These are phyloP conservation scores for Vigna reflexopilosa DNA, from an alignment of 306 rosid species.

Conservation along the genomic window DNA sequence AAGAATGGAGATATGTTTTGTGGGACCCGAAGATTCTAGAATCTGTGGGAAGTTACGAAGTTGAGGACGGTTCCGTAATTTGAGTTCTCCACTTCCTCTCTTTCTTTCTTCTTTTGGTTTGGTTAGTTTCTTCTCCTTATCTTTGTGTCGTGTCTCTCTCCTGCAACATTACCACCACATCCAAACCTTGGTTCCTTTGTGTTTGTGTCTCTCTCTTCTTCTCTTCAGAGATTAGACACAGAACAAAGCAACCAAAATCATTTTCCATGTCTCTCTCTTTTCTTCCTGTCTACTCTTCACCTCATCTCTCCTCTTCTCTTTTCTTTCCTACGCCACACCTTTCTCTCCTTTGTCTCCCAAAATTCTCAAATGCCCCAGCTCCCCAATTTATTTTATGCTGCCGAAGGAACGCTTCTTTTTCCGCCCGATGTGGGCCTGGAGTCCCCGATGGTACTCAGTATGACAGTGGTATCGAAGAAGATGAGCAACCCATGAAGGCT, in stretches of 20 bases:
- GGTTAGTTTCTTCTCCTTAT: not conserved
- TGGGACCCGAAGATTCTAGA: not conserved
- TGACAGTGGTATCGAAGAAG: slow-evolving; percentile 47
- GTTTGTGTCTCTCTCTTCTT: not conserved
- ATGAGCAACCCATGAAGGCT: slow-evolving; percentile 34
- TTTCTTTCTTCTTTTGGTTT: not conserved
- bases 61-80: slow-evolving; percentile 16
- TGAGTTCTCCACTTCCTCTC: not conserved
- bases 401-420: slow-evolving; percentile 22
- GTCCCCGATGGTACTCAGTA: slow-evolving; percentile 26
- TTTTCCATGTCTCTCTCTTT: slow-evolving; percentile 18
- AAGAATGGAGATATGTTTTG: not conserved
- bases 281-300: slow-evolving; percentile 45
- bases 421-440: not conserved
- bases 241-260: not conserved
- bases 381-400: slow-evolving; percentile 40
- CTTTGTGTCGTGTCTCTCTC: not conserved
- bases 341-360: slow-evolving; percentile 39
- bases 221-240: not conserved
- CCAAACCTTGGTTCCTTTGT: not conserved
- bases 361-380: not conserved
- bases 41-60: not conserved
- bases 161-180: not conserved
- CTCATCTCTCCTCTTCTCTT: slow-evolving; percentile 39
- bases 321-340: slow-evolving; percentile 36